Conservation (phyloP, 768 basidiomycete species). For the Russula emetica region DNA sequence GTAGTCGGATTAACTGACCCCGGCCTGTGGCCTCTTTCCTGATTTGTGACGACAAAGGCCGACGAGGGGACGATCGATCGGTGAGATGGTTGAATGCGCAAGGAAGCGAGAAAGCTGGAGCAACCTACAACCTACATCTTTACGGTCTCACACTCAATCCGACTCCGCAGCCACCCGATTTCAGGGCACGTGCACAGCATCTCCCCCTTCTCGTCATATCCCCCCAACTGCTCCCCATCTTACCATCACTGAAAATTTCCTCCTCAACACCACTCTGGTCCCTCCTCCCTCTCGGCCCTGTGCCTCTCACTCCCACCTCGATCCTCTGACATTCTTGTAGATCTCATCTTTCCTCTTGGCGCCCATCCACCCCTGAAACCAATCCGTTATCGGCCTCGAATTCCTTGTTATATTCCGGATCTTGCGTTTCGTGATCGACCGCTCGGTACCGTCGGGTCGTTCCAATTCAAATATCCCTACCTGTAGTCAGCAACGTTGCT, state of each 20-base stretch:
- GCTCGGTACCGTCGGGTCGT: background rate
- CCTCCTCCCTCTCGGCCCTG: too few relatives aligned
- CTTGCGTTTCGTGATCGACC: background rate
- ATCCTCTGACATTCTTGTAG: too few relatives aligned
- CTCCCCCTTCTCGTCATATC: too few relatives aligned
- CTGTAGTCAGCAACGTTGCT: background rate
- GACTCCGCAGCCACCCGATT: background rate
- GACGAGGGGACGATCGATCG: conserved; percentile 8
- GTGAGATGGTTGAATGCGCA: background rate
- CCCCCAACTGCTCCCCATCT: too few relatives aligned
- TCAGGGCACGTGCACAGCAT: too few relatives aligned
- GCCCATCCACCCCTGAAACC: background rate
- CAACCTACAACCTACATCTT: too few relatives aligned
- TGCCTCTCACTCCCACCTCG: too few relatives aligned
- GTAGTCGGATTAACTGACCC: too few relatives aligned
- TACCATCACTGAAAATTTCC: too few relatives aligned
- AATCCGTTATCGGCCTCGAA: background rate
- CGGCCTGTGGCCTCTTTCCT: background rate
- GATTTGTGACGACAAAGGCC: too few relatives aligned
- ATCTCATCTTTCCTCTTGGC: background rate
- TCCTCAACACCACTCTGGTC: too few relatives aligned
- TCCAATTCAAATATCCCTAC: background rate
- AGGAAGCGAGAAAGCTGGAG: background rate
- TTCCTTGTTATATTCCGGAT: background rate
- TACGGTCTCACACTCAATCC: background rate